phyloP scores from a whole-genome alignment of 1,284 basidiomycete species.

The Abortiporus biennis region DNA sequence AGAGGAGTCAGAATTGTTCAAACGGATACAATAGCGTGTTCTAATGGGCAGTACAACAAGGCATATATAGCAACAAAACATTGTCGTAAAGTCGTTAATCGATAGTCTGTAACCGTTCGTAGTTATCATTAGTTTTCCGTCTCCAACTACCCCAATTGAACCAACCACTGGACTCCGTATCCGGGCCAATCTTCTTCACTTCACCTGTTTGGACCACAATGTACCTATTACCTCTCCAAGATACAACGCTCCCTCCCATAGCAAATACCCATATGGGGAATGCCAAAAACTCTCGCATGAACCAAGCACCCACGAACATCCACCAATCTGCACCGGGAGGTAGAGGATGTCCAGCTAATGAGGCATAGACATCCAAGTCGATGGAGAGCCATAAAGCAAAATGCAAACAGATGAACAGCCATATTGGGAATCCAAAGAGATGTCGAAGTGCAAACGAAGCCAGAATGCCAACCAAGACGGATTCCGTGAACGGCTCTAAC shows the following conservation, averaged over 20 bases:
- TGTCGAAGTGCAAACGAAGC: constrained; percentile 51
- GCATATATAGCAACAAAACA: too few relatives aligned
- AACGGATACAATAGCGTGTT: too few relatives aligned
- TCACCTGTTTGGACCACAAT: constrained; percentile 61
- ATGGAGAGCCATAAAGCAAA: constrained; percentile 55
- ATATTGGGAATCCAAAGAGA: constrained; percentile 44
- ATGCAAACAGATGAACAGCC: constrained; percentile 52
- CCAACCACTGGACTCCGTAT: constrained; percentile 9
- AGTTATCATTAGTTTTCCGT: constrained; percentile 15
- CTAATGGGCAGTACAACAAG: too few relatives aligned
- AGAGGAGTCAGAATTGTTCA: too few relatives aligned
- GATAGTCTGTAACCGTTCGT: too few relatives aligned
- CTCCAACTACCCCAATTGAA: constrained; percentile 13
- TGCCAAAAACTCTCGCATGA: constrained; percentile 69
- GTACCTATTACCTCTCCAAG: constrained; percentile 78
- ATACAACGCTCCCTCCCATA: constrained; percentile 72
- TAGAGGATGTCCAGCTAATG: constrained; percentile 64
- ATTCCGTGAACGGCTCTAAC: constrained; percentile 87
- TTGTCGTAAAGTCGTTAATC: too few relatives aligned
- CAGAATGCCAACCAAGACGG: constrained; percentile 63
- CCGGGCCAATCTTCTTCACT: constrained; percentile 28
- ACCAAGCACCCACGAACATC: constrained; percentile 75
- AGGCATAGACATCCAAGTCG: constrained; percentile 71
- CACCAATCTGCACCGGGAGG: constrained; percentile 37
- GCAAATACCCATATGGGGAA: constrained; percentile 83